These are phyloP conservation scores for Posidonia australis DNA, from an alignment of 106 monocot species.

Conservation along the genomic window DNA sequence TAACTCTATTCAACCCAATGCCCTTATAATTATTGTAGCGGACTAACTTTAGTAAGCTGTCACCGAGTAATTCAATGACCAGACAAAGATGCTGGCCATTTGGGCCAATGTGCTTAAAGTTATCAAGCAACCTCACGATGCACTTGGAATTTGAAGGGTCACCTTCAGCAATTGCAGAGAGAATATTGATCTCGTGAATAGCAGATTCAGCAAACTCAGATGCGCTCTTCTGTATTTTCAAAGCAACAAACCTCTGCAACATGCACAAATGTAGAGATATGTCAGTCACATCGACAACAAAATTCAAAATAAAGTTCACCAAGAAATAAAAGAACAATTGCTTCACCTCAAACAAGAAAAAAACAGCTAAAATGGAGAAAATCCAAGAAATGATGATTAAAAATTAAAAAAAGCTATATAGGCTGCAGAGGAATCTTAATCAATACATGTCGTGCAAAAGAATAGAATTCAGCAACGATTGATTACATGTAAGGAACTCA, in stretches of 20 bases:
- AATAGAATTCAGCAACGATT: too few species aligned
- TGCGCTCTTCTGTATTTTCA: conserved; percentile 95
- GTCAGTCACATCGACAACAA: too few species aligned
- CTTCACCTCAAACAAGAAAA: too few species aligned
- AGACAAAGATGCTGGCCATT: conserved; percentile 90
- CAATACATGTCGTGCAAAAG: too few species aligned
- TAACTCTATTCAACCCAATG: conserved; percentile 56
- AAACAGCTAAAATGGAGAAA: too few species aligned
- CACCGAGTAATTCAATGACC: conserved; percentile 73
- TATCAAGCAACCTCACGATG: conserved; percentile 51
- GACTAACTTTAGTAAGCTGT: conserved; percentile 74
- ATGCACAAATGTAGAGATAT: background rate
- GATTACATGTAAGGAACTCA: too few species aligned
- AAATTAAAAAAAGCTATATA: too few species aligned
- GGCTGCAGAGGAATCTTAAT: too few species aligned
- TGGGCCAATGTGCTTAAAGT: conserved; percentile 85
- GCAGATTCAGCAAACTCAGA: conserved; percentile 67
- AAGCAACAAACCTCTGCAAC: conserved; percentile 71
- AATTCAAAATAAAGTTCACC: too few species aligned
- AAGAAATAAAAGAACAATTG: too few species aligned
- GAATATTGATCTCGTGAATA: conserved; percentile 70
- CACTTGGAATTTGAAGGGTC: conserved; percentile 70
- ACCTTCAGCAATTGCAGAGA: conserved; percentile 63
- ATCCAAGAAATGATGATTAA: too few species aligned
- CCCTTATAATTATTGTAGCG: conserved; percentile 74